These are phyloP conservation scores for Papilionanthe hybrid DNA, from an alignment of 116 monocot genomes.

Conservation along the genomic window DNA sequence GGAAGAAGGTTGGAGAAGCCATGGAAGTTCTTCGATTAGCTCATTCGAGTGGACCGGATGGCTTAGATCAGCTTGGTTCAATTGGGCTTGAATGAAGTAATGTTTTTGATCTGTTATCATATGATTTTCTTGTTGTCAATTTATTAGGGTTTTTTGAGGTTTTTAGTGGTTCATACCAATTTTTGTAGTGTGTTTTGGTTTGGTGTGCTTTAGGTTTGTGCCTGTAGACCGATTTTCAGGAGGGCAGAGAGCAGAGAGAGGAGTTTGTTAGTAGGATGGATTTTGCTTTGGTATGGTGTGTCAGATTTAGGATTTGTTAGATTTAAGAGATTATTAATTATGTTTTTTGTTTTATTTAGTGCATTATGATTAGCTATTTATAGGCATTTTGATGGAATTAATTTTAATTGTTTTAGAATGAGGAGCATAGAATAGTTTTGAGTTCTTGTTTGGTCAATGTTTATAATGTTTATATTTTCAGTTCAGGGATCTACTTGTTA, in stretches of 20 bases:
- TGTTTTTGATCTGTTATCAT: neutral
- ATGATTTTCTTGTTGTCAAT: neutral
- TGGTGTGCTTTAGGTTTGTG: neutral
- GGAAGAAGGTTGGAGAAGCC: conserved; percentile 50
- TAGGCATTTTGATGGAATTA: neutral
- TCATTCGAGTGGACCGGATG: conserved; percentile 3
- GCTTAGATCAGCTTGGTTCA: conserved; percentile 28
- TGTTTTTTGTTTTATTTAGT: neutral
- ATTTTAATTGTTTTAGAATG: too few species aligned
- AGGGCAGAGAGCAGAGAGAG: too few species aligned
- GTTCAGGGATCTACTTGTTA: too few species aligned
- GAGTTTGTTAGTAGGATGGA: too few species aligned
- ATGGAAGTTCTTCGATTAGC: conserved; percentile 38
- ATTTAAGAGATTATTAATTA: neutral
- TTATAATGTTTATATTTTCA: too few species aligned
- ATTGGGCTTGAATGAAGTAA: conserved; percentile 17
- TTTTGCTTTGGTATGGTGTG: neutral
- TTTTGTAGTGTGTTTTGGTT: neutral
- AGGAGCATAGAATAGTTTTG: too few species aligned
- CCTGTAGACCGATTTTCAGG: neutral
- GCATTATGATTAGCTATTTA: neutral
- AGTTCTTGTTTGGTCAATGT: too few species aligned
- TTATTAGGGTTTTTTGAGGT: neutral
- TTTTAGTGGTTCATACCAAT: neutral
- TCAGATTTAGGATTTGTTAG: too few species aligned